Base-by-base conservation (phyloP, 2,329 filamentous ascomycete species). In the Colletotrichum lupini region DNA sequence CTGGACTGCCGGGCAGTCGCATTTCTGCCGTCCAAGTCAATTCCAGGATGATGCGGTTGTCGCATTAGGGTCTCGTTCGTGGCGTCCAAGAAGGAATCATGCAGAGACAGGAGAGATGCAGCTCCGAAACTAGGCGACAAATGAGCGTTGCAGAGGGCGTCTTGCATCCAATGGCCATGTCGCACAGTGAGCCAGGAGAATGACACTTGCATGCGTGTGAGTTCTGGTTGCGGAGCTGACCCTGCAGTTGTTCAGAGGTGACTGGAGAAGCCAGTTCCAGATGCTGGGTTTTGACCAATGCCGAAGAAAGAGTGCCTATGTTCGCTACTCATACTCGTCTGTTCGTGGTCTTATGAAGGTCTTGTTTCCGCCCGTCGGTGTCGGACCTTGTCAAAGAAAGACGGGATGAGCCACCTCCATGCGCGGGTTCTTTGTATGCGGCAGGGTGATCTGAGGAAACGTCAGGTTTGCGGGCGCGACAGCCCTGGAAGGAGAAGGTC, bases 381-480 rank as follows among this genome's bases (percentile, higher is more conserved):
- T 60, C 24, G 26, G 26, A 28, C 37, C 56, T 55, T 22, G 52
- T 56, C 62, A 46, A 35, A 24, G 52, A 61, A 42, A 70, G 55
- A 73, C 59, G 60, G 70, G 70, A 70, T 28, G 70, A 73, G 70
- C 67, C 60, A 49, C 67, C 35, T 65, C 56, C 53, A 73, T 70
- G 46, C 60, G 70, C 70, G 49, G 14, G 70, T 57, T 73, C 70
- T 70, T 65, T 70, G 67, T 73, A 46, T 56, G 67, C 60, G 32
- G 70, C 49, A 55, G 59, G 30, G 60, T 49, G 60, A 35, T 42
- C 35, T 49, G 52, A 49, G 64, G 32, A 30, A 46, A 42, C 52
- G 37, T 42, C 58, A 26, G 69, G 35, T 35, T 37, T 62, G 64
- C n/a, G 28, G 22, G 26, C 24, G 56, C 35, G 53, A 42, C 52